These are phyloP conservation scores for Daedaleopsis sinensis DNA, from an alignment of 768 basidiomycete genomes.

Conservation along the genomic window DNA sequence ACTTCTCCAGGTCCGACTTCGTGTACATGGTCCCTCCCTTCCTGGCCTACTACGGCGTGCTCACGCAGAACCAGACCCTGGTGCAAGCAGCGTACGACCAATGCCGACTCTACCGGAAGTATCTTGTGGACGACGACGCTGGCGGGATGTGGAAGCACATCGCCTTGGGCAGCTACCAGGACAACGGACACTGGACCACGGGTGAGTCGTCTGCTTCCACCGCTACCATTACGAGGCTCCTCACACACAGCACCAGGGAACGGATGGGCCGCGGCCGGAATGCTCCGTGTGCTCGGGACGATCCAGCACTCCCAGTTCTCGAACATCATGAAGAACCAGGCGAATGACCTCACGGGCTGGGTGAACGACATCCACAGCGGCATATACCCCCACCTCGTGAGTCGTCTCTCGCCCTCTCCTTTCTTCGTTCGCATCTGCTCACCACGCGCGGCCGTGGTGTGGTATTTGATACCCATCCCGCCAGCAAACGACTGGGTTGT, in stretches of 20 bases:
- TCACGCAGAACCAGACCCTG: slow-evolving; percentile 58
- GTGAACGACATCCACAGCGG: slow-evolving; percentile 71
- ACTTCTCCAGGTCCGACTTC: slow-evolving; percentile 64
- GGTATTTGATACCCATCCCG: not conserved
- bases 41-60: slow-evolving; percentile 79
- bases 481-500: slow-evolving; percentile 52
- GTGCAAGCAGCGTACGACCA: slow-evolving; percentile 59
- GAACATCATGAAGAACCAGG: slow-evolving; percentile 49
- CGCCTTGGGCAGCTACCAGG: slow-evolving; percentile 53
- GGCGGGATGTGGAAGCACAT: slow-evolving; percentile 80
- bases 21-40: slow-evolving; percentile 89
- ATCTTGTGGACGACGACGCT: slow-evolving; percentile 55
- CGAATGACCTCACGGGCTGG: slow-evolving; percentile 65
- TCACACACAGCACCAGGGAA: slow-evolving; percentile 54
- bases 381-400: slow-evolving; percentile 64
- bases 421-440: not conserved
- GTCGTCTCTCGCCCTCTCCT: slow-evolving; percentile 27
- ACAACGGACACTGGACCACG: slow-evolving; percentile 81
- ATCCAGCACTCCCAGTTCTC: slow-evolving; percentile 64
- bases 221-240: not conserved
- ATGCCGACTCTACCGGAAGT: slow-evolving; percentile 67
- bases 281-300: slow-evolving; percentile 80
- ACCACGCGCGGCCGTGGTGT: too few relatives aligned
- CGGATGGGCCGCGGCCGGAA: slow-evolving; percentile 88
- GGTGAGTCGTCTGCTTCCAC: slow-evolving; percentile 41